phyloP scores from a whole-genome alignment of 495 filamentous ascomycete species.

The Symbiotaphrina buchneri region DNA sequence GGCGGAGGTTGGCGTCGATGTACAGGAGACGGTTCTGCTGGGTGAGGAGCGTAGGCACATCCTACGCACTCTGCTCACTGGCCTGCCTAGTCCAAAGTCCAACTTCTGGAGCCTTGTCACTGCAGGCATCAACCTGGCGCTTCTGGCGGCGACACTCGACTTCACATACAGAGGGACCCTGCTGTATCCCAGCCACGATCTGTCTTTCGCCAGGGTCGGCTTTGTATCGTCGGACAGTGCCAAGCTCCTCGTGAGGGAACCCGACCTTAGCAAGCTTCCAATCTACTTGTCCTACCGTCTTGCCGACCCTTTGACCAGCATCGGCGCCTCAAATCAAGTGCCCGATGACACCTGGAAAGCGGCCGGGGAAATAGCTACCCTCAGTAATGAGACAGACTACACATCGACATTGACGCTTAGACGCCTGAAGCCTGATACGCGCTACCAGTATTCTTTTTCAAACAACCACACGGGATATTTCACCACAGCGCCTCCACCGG shows the following conservation, averaged over 20 bases:
- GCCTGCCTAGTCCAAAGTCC: slow-evolving; percentile 44
- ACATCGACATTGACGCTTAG: slow-evolving; percentile 38
- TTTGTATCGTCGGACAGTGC: slow-evolving; percentile 67
- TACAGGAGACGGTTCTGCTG: slow-evolving; percentile 15
- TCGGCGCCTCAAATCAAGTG: slow-evolving; percentile 12
- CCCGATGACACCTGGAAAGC: slow-evolving; percentile 35
- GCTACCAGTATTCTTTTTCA: slow-evolving; percentile 63
- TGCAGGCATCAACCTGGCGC: slow-evolving; percentile 41
- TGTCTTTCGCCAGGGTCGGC: slow-evolving; percentile 66
- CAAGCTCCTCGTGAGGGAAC: slow-evolving; percentile 66
- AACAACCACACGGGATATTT: slow-evolving; percentile 64
- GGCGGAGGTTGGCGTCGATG: slow-evolving; percentile 10
- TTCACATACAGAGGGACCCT: slow-evolving; percentile 45
- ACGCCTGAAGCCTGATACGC: slow-evolving; percentile 31
- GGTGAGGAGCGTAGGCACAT: slow-evolving; percentile 12
- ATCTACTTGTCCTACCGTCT: slow-evolving; percentile 41
- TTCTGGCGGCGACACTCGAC: slow-evolving; percentile 47
- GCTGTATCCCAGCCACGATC: slow-evolving; percentile 44
- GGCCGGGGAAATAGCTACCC: slow-evolving; percentile 35
- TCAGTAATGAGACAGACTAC: slow-evolving; percentile 61
- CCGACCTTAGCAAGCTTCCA: slow-evolving; percentile 48
- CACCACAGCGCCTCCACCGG: slow-evolving; percentile 43
- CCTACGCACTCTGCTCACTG: slow-evolving; percentile 45
- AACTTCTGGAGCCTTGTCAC: slow-evolving; percentile 38
- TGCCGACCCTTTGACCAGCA: slow-evolving; percentile 9